Evolutionary conservation across 2,329 filamentous ascomycete genomes (phyloP).

Genomic region (Gnomoniopsis smithogilvyi): DNA sequence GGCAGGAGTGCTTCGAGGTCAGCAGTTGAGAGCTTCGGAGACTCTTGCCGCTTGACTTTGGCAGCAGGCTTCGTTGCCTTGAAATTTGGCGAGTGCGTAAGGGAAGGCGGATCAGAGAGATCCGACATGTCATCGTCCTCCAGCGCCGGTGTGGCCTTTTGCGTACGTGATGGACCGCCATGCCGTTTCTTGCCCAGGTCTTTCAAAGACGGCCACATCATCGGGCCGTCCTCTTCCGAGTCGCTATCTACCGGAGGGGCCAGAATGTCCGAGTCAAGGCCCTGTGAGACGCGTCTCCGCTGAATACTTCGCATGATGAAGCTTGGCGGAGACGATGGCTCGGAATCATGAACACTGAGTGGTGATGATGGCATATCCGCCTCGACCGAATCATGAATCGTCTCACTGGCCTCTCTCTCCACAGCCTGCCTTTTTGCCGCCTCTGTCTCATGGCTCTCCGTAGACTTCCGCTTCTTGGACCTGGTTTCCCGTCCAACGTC

Average conservation of each 20-base stretch:
- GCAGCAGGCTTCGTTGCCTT: conserved; percentile 20
- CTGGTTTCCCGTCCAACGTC: conserved; percentile 22
- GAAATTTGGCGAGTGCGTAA: conserved; percentile 64
- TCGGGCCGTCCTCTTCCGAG: conserved; percentile 37
- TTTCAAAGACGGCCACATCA: conserved; percentile 51
- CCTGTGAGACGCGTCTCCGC: conserved; percentile 38
- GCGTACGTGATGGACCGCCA: conserved; percentile 24
- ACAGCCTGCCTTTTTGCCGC: conserved; percentile 28
- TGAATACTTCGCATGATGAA: conserved; percentile 28
- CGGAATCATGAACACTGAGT: conserved; percentile 21
- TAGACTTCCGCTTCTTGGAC: conserved; percentile 56
- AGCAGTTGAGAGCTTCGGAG: conserved; percentile 49
- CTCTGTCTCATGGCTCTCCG: conserved; percentile 37
- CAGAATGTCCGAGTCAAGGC: conserved; percentile 43
- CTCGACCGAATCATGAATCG: conserved; percentile 23
- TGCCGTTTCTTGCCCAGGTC: conserved; percentile 44
- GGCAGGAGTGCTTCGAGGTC: conserved; percentile 53
- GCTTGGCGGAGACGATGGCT: conserved; percentile 31
- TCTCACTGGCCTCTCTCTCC: conserved; percentile 17
- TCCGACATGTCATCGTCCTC: conserved; percentile 47
- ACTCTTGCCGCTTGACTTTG: conserved; percentile 30
- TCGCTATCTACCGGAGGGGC: conserved; percentile 54
- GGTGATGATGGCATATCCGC: conserved; percentile 31
- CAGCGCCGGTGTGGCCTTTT: conserved; percentile 32
- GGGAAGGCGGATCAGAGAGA: conserved; percentile 61